Conservation (phyloP, 768 basidiomycete species). For the Postia placenta region DNA sequence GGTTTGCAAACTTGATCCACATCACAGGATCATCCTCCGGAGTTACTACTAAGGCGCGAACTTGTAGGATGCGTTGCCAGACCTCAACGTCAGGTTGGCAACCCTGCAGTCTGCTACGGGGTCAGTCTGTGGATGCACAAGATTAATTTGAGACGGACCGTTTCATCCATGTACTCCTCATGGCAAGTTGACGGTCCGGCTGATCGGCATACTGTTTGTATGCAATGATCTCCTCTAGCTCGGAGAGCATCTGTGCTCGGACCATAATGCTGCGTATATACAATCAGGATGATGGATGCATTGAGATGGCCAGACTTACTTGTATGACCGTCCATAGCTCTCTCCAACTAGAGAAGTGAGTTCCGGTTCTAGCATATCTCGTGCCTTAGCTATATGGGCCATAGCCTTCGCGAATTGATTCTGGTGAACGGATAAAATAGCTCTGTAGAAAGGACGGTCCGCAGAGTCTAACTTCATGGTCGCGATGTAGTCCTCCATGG, state of each 20-base stretch:
- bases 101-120: conserved; percentile 67
- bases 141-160: conserved; percentile 41
- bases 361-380: conserved; percentile 89
- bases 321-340: conserved; percentile 95
- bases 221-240: conserved; percentile 93
- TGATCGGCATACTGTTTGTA: conserved; percentile 95
- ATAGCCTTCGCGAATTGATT: conserved; percentile 92
- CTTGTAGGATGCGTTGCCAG: conserved; percentile 97
- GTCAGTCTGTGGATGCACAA: background rate
- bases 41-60: conserved; percentile 86
- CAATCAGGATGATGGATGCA: conserved; percentile 5
- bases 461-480: conserved; percentile 92
- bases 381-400: conserved; percentile 84
- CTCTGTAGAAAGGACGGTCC: conserved; percentile 93
- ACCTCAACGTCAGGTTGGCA: conserved; percentile 98
- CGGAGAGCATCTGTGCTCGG: conserved; percentile 96
- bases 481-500: conserved; percentile 94
- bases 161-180: conserved; percentile 97
- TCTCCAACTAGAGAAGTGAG: conserved; percentile 89
- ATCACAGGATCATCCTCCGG: conserved; percentile 94
- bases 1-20: conserved; percentile 99
- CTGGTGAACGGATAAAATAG: conserved; percentile 92
- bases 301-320: conserved; percentile 44
- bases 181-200: conserved; percentile 83
- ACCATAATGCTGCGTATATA: conserved; percentile 71